phyloP scores from a whole-genome alignment of 2,329 filamentous ascomycete genomes.

The Penicillium thymicola region DNA sequence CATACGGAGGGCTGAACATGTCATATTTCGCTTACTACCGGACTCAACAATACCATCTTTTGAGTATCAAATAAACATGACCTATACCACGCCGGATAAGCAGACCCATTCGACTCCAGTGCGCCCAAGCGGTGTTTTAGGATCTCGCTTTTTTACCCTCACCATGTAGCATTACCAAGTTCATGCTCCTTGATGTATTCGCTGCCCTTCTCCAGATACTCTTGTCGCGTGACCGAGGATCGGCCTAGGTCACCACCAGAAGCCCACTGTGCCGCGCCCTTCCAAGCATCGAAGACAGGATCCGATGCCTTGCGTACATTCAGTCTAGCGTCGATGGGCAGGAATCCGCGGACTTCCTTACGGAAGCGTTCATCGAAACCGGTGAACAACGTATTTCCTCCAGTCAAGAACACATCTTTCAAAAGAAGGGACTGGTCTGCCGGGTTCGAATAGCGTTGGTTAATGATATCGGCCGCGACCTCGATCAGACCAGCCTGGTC shows the following conservation, averaged over 20 bases:
- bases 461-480: constrained; percentile 85
- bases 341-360: constrained; percentile 66
- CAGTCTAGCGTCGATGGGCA: constrained; percentile 68
- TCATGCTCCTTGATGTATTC: constrained; percentile 75
- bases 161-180: constrained; percentile 36
- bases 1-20: neutral
- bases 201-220: constrained; percentile 86
- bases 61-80: constrained; percentile 8
- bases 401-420: constrained; percentile 86
- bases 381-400: constrained; percentile 83
- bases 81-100: constrained; percentile 9
- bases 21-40: constrained; percentile 1
- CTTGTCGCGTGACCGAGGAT: constrained; percentile 70
- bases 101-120: constrained; percentile 18
- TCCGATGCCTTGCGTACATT: constrained; percentile 70
- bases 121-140: constrained; percentile 17
- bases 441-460: constrained; percentile 65
- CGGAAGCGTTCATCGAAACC: constrained; percentile 81
- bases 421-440: constrained; percentile 66
- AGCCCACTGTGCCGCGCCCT: constrained; percentile 84
- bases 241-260: constrained; percentile 54
- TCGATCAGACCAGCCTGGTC: constrained; percentile 93
- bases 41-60: neutral
- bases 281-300: constrained; percentile 85
- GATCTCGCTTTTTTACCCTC: constrained; percentile 6